A percentile compares a stretch with the other conserved stretches of the same genome.
These are phyloP conservation scores for Diplodia seriata DNA, from an alignment of 2,329 filamentous ascomycete species.

Conservation along the genomic window DNA sequence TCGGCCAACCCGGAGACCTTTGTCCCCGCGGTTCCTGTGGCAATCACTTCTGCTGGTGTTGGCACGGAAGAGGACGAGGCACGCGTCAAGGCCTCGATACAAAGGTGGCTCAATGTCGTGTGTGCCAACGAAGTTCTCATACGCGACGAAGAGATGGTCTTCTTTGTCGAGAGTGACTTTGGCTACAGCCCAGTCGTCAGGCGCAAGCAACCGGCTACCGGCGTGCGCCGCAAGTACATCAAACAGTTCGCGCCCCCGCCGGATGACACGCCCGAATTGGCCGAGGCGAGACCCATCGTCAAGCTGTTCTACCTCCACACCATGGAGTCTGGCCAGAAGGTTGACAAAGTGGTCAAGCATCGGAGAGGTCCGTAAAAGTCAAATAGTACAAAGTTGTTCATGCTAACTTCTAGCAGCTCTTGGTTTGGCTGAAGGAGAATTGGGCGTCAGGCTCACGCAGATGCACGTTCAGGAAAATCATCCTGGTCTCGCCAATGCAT, in stretches of 20 bases:
- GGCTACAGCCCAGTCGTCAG: conserved; percentile 95
- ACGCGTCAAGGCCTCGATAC: conserved; percentile 85
- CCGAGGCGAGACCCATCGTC: conserved; percentile 85
- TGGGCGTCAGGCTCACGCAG: conserved; percentile 85
- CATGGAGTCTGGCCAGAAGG: conserved; percentile 97
- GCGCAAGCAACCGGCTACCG: conserved; percentile 95
- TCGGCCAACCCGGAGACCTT: conserved; percentile 97
- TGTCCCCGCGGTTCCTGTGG: conserved; percentile 91
- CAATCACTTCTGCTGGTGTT: conserved; percentile 90
- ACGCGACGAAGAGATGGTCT: conserved; percentile 93
- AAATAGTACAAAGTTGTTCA: background rate
- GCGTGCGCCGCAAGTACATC: conserved; percentile 90
- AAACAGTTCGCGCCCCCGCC: conserved; percentile 98
- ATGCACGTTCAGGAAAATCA: conserved; percentile 93
- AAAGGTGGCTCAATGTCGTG: conserved; percentile 94
- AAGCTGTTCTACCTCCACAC: conserved; percentile 95
- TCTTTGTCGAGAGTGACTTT: conserved; percentile 99
- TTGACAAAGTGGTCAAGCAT: conserved; percentile 91
- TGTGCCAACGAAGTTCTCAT: conserved; percentile 92
- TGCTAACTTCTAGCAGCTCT: conserved; percentile 66
- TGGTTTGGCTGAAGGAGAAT: conserved; percentile 88
- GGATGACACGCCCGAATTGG: conserved; percentile 93
- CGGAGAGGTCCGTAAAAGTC: conserved; percentile 71
- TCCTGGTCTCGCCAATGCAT: conserved; percentile 83
- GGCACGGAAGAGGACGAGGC: conserved; percentile 95